Evolutionary conservation across 768 basidiomycete species (phyloP).

Genomic region (Boletus rubroflammeus): DNA sequence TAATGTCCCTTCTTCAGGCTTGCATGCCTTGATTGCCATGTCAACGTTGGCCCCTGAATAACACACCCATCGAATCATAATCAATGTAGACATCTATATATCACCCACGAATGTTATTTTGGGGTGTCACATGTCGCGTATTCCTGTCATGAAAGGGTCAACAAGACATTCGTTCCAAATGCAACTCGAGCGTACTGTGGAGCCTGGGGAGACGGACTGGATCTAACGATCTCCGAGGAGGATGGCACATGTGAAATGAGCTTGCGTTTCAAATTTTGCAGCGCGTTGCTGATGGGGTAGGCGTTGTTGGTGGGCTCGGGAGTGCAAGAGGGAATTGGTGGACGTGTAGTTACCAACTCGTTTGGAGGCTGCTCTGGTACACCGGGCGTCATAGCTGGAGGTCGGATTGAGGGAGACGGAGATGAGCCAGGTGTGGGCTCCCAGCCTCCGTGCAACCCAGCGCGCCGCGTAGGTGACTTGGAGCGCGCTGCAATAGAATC

Average conservation of each 20-base stretch:
- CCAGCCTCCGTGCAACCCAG: slow-evolving; percentile 24
- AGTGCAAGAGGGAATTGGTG: neutral
- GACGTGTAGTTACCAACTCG: neutral
- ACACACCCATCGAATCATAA: neutral
- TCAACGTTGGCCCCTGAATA: slow-evolving; percentile 55
- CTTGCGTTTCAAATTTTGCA: slow-evolving; percentile 31
- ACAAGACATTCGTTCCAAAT: neutral
- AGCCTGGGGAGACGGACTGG: slow-evolving; percentile 11
- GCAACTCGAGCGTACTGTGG: slow-evolving; percentile 16
- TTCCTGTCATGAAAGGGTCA: slow-evolving; percentile 10
- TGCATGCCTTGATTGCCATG: slow-evolving; percentile 70
- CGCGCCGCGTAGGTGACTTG: slow-evolving; percentile 18
- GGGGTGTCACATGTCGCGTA: slow-evolving; percentile 37
- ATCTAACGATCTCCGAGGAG: slow-evolving; percentile 15
- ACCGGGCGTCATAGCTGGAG: neutral
- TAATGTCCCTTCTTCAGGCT: slow-evolving; percentile 58
- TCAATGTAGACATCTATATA: neutral
- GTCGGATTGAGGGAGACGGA: slow-evolving; percentile 4
- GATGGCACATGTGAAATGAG: slow-evolving; percentile 19
- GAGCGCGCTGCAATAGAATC: slow-evolving; percentile 9
- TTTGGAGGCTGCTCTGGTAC: slow-evolving; percentile 5
- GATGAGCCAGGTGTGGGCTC: slow-evolving; percentile 12
- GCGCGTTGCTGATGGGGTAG: slow-evolving; percentile 10
- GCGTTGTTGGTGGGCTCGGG: slow-evolving; percentile 5
- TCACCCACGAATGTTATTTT: slow-evolving; percentile 40